Base-by-base conservation (phyloP, 768 basidiomycete genomes). In the Boletus barrowsii region DNA sequence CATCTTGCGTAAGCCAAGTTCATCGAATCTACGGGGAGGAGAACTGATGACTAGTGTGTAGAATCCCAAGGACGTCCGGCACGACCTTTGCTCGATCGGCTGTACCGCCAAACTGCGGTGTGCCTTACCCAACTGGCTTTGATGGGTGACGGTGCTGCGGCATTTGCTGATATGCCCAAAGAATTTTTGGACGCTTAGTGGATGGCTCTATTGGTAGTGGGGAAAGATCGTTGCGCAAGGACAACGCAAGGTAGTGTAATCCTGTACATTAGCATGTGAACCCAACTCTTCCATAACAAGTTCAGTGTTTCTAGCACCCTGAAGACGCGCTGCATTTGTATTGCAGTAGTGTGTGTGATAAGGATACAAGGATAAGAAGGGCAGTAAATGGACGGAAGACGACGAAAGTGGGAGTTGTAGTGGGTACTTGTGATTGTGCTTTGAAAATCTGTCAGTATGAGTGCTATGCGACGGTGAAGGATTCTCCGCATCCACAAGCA, bases 401-500 rank as follows among this genome's bases (percentile, higher is more conserved):
- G 32, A 49, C 29, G n/a, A 42, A 51, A 43, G 52, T 17, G 47
- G 26, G 47, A 46, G 51, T 32, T 18, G 45, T 11, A 49, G 22
- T 33, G 59, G 66, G 57, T 62, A 56, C 43, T 51, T 24, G 55
- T 7, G 41, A 53, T 30, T 30, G 32, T 62, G 51, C 43, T 35
- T 48, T 54, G 53, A 22, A 30, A 37, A 40, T 56, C 26, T 33
- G 58, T 54, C 55, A 48, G 39, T 42, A 47, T 18, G 32, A 54
- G 47, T 53, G 47, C 36, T 62, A 66, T 63, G 58, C 24, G 42
- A 92, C 82, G 44, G 82, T 88, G 73, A 93, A 94, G 1, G 92
- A 94, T 75, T 96, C 93, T 57, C 93, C 93, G 65, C 93, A 96
- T 48, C 93, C 93, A 70, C 93, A 97, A 8, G 92, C 90, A 65